Percentiles rank a stretch among this genome's conserved stretches.
Conservation (phyloP, 768 basidiomycete species). For the Serendipita sp. region DNA sequence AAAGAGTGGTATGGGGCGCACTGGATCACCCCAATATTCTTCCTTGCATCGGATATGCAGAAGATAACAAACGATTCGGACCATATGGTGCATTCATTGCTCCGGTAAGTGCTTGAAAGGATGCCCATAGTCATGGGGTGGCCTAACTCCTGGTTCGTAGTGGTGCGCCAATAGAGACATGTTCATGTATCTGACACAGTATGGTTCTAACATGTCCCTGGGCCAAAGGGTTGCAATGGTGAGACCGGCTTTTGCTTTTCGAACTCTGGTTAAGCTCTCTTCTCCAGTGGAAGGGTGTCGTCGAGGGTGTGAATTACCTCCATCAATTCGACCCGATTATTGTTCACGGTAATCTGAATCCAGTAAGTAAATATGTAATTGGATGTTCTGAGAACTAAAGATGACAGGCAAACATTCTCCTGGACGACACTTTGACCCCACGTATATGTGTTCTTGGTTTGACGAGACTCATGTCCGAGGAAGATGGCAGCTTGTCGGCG, state of each 20-base stretch:
- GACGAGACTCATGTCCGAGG: background rate
- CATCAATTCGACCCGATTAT: background rate
- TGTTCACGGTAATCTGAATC: background rate
- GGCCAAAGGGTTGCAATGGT: background rate
- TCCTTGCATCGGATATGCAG: background rate
- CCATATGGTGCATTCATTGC: background rate
- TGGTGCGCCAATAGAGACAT: background rate
- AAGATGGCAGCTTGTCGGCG: background rate
- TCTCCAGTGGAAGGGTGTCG: background rate
- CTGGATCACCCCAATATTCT: background rate
- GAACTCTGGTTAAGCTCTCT: too few species aligned
- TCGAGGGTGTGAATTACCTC: background rate
- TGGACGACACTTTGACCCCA: background rate
- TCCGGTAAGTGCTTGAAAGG: background rate
- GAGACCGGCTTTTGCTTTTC: too few species aligned
- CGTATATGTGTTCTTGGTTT: background rate
- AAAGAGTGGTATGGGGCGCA: background rate
- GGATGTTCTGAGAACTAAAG: too few species aligned
- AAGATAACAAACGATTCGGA: background rate
- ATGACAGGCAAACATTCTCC: background rate
- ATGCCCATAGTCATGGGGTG: background rate
- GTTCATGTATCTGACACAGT: background rate
- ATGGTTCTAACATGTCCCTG: background rate
- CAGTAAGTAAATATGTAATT: background rate
- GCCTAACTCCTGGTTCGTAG: background rate